A percentile compares a stretch with the other conserved stretches of the same genome.
phyloP scores from a whole-genome alignment of 768 basidiomycete species.

The Crassisporium funariophilum region DNA sequence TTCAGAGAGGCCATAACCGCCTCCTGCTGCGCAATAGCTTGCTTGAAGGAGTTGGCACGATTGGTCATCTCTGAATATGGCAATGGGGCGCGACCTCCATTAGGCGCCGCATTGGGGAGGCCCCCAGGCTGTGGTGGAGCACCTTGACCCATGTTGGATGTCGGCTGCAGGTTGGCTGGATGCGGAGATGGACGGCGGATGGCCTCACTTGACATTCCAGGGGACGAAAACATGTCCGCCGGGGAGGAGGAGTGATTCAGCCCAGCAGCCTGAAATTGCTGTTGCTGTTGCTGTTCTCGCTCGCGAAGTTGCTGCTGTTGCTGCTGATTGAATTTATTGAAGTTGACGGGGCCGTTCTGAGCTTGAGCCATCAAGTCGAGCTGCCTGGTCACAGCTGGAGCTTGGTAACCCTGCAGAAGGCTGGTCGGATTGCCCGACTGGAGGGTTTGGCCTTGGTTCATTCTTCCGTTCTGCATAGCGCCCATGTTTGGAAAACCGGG shows the following conservation, averaged over 20 bases:
- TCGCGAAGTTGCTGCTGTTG: constrained; percentile 26
- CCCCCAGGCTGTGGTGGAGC: constrained; percentile 4
- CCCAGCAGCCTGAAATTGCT: constrained; percentile 30
- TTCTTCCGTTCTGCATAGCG: constrained; percentile 16
- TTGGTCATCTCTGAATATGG: not conserved
- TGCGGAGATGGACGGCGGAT: constrained; percentile 52
- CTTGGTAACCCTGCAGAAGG: constrained; percentile 32
- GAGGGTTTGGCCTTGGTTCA: constrained; percentile 17
- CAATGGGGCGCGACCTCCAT: not conserved
- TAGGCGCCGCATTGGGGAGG: constrained; percentile 1
- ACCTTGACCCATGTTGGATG: not conserved
- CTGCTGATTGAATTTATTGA: constrained; percentile 33
- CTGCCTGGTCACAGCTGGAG: constrained; percentile 33
- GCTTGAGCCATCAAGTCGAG: constrained; percentile 50
- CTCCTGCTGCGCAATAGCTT: constrained; percentile 13
- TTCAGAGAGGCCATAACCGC: not conserved
- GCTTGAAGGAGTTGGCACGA: constrained; percentile 10
- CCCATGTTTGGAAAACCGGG: constrained; percentile 23
- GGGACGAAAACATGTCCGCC: constrained; percentile 50
- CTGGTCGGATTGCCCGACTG: constrained; percentile 18
- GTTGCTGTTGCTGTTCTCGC: constrained; percentile 33
- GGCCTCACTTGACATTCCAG: constrained; percentile 45
- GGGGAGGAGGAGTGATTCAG: constrained; percentile 40
- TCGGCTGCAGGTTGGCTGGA: constrained; percentile 34
- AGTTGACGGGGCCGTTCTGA: constrained; percentile 42